Percentiles rank a stretch among this genome's conserved stretches.
Evolutionary conservation across 495 filamentous ascomycete species (phyloP).

Genomic region (Aspergillus saccharolyticus): DNA sequence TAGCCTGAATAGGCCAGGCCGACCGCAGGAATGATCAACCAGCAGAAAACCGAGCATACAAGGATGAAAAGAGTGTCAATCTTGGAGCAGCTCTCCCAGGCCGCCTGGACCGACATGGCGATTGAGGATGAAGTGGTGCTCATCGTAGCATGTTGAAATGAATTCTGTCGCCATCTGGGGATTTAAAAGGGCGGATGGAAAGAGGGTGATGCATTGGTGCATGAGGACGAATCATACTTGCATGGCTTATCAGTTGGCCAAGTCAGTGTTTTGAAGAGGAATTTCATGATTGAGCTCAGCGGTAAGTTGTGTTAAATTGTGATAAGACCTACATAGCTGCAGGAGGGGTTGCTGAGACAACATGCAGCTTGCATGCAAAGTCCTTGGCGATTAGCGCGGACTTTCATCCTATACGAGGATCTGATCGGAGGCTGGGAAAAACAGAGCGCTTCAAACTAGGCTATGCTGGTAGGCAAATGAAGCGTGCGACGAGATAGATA

Average conservation of each 20-base stretch:
- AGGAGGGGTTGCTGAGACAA: background rate
- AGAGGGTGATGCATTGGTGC: background rate
- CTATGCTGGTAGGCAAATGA: background rate
- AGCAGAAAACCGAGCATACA: slow-evolving; percentile 40
- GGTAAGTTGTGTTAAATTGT: background rate
- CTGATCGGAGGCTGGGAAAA: background rate
- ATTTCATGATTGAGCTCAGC: background rate
- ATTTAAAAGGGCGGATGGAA: background rate
- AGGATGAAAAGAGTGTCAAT: slow-evolving; percentile 41
- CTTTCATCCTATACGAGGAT: no score
- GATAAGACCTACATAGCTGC: background rate
- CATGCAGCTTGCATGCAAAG: background rate
- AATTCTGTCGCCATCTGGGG: background rate
- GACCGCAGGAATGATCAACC: slow-evolving; percentile 39
- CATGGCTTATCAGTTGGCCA: slow-evolving; percentile 1
- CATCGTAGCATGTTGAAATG: background rate
- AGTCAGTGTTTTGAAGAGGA: background rate
- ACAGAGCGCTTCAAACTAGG: background rate
- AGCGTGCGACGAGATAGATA: no score
- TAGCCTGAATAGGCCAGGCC: slow-evolving; percentile 47
- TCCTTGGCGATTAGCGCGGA: background rate
- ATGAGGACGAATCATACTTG: background rate
- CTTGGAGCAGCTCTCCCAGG: slow-evolving; percentile 29
- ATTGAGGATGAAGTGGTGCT: background rate
- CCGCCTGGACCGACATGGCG: slow-evolving; percentile 20